phyloP scores from a whole-genome alignment of 495 filamentous ascomycete genomes.

The Hypoxylon crocopeplum region DNA sequence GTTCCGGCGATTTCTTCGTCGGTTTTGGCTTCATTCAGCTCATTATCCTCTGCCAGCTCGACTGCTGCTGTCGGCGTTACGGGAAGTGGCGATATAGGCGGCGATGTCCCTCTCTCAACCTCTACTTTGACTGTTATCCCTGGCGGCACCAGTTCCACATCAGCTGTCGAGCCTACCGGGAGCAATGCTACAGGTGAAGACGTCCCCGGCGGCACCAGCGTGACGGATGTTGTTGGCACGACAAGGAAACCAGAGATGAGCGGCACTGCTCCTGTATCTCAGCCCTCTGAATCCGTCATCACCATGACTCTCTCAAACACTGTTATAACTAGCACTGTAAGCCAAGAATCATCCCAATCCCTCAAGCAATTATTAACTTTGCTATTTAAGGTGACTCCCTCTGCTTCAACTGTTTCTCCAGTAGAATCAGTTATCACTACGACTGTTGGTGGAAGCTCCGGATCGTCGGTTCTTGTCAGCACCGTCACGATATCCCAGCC shows the following conservation, averaged over 20 bases:
- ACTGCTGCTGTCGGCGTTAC: not conserved
- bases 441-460: too few relatives aligned
- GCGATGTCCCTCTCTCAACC: not conserved
- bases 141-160: too few relatives aligned
- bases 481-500: not conserved
- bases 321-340: conserved; percentile 24
- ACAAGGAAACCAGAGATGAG: not conserved
- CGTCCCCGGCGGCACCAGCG: not conserved
- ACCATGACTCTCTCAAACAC: conserved; percentile 23
- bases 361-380: too few relatives aligned
- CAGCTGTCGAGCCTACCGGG: too few relatives aligned
- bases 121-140: too few relatives aligned
- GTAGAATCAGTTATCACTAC: too few relatives aligned
- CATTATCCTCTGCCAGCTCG: conserved; percentile 1
- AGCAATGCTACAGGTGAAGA: too few relatives aligned
- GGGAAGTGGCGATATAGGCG: not conserved
- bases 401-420: too few relatives aligned
- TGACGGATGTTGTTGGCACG: not conserved
- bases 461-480: too few relatives aligned
- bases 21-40: conserved; percentile 27
- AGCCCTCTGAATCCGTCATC: conserved; percentile 14
- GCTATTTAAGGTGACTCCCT: too few relatives aligned
- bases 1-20: conserved; percentile 36
- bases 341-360: not conserved
- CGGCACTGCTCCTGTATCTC: not conserved